phyloP scores from a whole-genome alignment of 2,329 filamentous ascomycete species.

The Plenodomus lindquistii region DNA sequence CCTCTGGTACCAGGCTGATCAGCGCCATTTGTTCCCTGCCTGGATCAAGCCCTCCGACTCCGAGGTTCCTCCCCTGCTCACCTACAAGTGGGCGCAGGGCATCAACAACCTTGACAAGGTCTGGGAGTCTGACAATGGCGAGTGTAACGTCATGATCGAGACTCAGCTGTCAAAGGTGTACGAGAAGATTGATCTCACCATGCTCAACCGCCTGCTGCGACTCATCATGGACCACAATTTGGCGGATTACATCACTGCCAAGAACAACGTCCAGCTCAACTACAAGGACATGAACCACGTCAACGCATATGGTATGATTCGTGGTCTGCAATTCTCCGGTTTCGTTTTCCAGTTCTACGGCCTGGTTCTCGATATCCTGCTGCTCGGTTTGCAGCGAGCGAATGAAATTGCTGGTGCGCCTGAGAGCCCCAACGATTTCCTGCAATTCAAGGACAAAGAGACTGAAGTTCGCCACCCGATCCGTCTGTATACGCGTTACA shows the following conservation, averaged over 20 bases:
- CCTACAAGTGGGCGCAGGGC: constrained; percentile 99
- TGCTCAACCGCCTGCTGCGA: constrained; percentile 88
- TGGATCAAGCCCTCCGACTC: constrained; percentile 99
- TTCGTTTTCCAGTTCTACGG: constrained; percentile 99
- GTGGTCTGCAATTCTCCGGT: constrained; percentile 94
- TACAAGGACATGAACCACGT: constrained; percentile 99
- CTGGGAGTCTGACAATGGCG: constrained; percentile 90
- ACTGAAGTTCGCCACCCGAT: constrained; percentile 95
- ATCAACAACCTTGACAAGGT: constrained; percentile 98
- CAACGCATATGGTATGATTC: constrained; percentile 98
- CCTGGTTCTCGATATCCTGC: constrained; percentile 86
- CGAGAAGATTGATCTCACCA: constrained; percentile 96
- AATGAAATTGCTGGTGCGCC: constrained; percentile 96
- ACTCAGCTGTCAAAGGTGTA: constrained; percentile 99
- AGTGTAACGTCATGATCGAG: constrained; percentile 98
- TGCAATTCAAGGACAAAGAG: constrained; percentile 92
- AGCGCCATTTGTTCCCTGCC: constrained; percentile 92
- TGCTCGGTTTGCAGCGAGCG: constrained; percentile 92
- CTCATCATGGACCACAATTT: constrained; percentile 99
- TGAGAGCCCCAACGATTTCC: constrained; percentile 92
- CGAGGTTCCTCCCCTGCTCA: constrained; percentile 89
- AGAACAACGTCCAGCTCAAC: constrained; percentile 98
- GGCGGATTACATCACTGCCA: constrained; percentile 97
- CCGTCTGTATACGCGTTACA: constrained; percentile 94
- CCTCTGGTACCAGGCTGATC: constrained; percentile 98